Evolutionary conservation across 768 basidiomycete species (phyloP).

Genomic region (Sporobolomyces pararoseus): DNA sequence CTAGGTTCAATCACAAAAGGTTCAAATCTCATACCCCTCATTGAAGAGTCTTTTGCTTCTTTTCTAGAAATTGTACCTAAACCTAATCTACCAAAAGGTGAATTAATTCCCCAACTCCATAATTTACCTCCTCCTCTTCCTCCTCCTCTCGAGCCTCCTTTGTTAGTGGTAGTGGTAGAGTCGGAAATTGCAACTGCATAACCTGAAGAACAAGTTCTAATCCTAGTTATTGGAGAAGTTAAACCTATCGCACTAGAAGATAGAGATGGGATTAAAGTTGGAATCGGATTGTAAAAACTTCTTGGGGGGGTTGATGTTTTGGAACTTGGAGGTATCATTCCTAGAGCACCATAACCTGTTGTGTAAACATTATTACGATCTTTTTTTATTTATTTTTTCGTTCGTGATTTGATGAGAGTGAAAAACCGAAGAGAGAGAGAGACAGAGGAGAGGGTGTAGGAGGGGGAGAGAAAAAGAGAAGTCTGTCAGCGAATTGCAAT

Average conservation of each 20-base stretch:
- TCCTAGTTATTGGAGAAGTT: slow-evolving; percentile 15
- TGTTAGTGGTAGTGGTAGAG: not conserved
- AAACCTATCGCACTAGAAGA: not conserved
- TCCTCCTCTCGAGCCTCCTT: no score
- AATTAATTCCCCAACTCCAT: slow-evolving; percentile 36
- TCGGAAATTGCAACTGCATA: slow-evolving; percentile 28
- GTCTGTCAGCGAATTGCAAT: not conserved
- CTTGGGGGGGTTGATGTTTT: not conserved
- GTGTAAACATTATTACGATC: slow-evolving; percentile 35
- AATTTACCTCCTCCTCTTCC: no score
- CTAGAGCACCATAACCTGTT: slow-evolving; percentile 32
- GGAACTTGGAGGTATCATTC: not conserved
- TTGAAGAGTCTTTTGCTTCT: not conserved
- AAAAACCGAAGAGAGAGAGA: slow-evolving; percentile 1
- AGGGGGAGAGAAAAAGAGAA: not conserved
- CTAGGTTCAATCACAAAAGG: slow-evolving; percentile 14
- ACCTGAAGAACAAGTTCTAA: slow-evolving; percentile 32
- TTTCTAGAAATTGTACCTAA: slow-evolving; percentile 5
- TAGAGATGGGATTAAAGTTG: slow-evolving; percentile 8
- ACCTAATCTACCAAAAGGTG: slow-evolving; percentile 22
- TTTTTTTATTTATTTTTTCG: no score
- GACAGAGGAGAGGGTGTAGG: not conserved
- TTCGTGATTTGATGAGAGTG: not conserved
- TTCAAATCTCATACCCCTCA: not conserved
- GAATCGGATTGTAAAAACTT: not conserved